A percentile compares a stretch with the other conserved stretches of the same genome.
phyloP scores from a whole-genome alignment of 1,284 basidiomycete genomes.

The Irpex sp. region DNA sequence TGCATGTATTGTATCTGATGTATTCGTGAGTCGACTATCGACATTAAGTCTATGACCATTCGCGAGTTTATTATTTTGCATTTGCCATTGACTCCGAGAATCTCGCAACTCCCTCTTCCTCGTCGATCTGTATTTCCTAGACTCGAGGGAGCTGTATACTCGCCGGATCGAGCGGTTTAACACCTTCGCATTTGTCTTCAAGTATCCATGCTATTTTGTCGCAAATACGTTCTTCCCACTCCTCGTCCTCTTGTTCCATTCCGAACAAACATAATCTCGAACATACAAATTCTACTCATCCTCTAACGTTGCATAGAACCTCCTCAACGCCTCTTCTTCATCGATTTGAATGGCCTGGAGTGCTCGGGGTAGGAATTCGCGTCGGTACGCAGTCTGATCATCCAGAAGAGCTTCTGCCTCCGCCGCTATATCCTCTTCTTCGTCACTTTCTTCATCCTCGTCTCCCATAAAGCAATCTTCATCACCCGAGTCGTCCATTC shows the following conservation, averaged over 20 bases:
- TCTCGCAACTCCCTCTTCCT: not conserved
- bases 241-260: not conserved
- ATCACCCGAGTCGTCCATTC: not conserved
- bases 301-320: too few species aligned
- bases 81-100: not conserved
- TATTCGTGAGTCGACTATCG: too few species aligned
- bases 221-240: not conserved
- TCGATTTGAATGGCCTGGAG: too few species aligned
- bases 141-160: not conserved
- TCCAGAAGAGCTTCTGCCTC: too few species aligned
- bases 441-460: not conserved
- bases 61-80: too few species aligned
- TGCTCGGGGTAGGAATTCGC: too few species aligned
- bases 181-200: not conserved
- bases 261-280: not conserved
- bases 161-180: too few species aligned
- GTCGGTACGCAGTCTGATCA: too few species aligned
- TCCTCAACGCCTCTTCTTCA: too few species aligned
- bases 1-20: too few species aligned
- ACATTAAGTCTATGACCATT: too few species aligned
- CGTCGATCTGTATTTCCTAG: not conserved
- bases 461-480: not conserved
- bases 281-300: too few species aligned
- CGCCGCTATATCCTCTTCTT: not conserved
- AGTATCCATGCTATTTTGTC: not conserved